Base-by-base conservation (phyloP, 495 filamentous ascomycete species). In the Talaromyces trachyspermus region DNA sequence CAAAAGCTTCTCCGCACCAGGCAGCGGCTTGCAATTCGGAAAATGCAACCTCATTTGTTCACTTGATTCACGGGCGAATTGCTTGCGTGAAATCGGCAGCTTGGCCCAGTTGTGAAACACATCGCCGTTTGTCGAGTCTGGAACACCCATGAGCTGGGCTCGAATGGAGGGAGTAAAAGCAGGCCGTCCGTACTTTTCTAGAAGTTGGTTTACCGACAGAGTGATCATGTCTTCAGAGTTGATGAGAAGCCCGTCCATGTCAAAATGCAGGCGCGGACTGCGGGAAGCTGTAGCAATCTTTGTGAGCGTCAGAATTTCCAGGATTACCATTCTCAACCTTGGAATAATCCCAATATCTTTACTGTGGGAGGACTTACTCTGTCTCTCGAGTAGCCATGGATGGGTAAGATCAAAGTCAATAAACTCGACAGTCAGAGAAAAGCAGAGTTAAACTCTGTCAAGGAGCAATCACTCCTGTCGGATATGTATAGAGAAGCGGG, bases 211-310 rank as follows among this genome's bases (percentile, higher is more conserved):
- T 29, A 49, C 54, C 33, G 57, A 59, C 17, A 51, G 46, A 17
- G 59, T 63, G 46, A 61, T 58, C 29, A 72, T 64, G 51, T 68
- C 68, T 57, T 72, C 68, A 15, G 68, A 60, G 45, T 72, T 61
- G 45, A 72, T 62, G 14, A 72, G 61, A 17, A 63, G 57, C 8
- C 68, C 68, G 50, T 72, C 69, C 36, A 71, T 54, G 51, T 71
- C 69, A 49, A 72, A 30, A 72, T 65, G 49, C 68, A 70, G 52
- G 68, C 68, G 29, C 68, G 65, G 51, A 70, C 48, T 23, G 60
- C 58, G 65, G 63, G 30, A 70, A 63, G 27, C 53, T 53, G 54
- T 49, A 35, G 42, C 9, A 40, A 20, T 12, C 38, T 40, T 20
- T 23, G 38, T 40, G 12, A 40, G n/a, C n/a, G n/a, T n/a, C n/a